phyloP scores from a whole-genome alignment of 73 alveolate species.

The Symbiodinium natans region DNA sequence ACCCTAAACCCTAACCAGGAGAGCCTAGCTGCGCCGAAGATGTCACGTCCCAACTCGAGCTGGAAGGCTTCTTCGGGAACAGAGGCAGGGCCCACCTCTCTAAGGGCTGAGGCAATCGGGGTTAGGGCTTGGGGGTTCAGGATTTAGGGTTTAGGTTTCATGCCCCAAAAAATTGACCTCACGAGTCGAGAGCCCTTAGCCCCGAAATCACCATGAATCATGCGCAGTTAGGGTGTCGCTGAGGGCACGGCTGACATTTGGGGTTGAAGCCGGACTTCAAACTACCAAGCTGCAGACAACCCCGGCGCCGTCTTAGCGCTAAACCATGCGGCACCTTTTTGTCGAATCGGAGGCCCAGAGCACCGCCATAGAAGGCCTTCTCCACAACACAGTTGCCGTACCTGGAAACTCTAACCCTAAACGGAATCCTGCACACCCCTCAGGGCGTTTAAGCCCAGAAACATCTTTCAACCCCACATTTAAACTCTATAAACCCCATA shows the following conservation, averaged over 20 bases:
- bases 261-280: too few species aligned
- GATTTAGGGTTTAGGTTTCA: neutral
- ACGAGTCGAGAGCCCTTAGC: too few species aligned
- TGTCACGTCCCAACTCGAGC: slow-evolving; percentile 52
- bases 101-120: neutral
- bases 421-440: too few species aligned
- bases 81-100: neutral
- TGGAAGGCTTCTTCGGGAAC: neutral
- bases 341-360: slow-evolving; percentile 27
- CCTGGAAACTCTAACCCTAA: neutral
- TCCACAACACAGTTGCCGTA: slow-evolving; percentile 54
- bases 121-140: neutral
- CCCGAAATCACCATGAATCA: too few species aligned
- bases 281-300: too few species aligned
- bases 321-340: too few species aligned
- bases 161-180: too few species aligned
- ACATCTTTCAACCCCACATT: too few species aligned
- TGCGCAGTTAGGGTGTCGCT: too few species aligned
- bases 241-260: too few species aligned
- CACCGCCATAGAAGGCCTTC: slow-evolving; percentile 57
- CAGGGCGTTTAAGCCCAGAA: too few species aligned
- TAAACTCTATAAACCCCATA: neutral
- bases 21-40: slow-evolving; percentile 25
- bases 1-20: neutral
- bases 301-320: too few species aligned